Evolutionary conservation across 83 land plant species (phyloP).

Genomic region (Picea mariana): DNA sequence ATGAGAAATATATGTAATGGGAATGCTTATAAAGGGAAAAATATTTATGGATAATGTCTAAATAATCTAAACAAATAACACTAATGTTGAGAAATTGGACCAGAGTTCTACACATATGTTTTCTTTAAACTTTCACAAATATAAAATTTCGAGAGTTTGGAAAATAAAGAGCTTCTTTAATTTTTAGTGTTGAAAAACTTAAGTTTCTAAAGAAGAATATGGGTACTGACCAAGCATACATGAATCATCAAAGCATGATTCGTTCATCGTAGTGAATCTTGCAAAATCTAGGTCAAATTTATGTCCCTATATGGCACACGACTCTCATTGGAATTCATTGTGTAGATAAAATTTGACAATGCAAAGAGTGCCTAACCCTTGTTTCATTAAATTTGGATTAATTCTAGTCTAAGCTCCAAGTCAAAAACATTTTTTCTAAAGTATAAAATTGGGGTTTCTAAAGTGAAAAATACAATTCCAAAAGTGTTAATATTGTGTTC

Average conservation of each 20-base stretch:
- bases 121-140: background rate
- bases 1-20: background rate
- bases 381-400: no score
- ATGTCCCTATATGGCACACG: constrained; percentile 89
- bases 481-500: no score
- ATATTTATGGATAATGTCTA: background rate
- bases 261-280: constrained; percentile 93
- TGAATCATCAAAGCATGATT: constrained; percentile 84
- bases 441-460: no score
- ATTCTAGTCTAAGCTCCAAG: no score
- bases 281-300: constrained; percentile 89
- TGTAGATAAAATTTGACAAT: no score
- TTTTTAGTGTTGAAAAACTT: no score
- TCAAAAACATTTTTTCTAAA: no score
- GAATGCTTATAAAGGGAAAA: background rate
- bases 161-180: no score
- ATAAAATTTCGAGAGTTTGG: background rate
- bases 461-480: no score
- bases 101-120: background rate
- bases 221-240: constrained; percentile 77
- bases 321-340: constrained; percentile 72
- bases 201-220: background rate
- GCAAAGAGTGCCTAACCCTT: fast-evolving
- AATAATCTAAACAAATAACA: background rate
- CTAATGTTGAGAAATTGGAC: background rate